Evolutionary conservation across 148 eudicot species (phyloP), one percentile per base, ranked within the genome.

Genomic region (Simmondsia chinensis): DNA sequence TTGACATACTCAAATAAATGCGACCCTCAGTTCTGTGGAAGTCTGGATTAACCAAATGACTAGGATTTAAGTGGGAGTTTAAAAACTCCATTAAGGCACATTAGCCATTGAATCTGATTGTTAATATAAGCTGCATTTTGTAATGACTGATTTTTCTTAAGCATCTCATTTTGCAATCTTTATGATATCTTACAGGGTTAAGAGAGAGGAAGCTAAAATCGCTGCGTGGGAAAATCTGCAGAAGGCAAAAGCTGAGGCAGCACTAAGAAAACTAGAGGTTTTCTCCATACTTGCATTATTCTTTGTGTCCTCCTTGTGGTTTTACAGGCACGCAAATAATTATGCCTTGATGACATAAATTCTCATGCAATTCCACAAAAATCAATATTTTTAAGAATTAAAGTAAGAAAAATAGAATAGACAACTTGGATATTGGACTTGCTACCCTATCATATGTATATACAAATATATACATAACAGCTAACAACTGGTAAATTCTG

Each of bases 171-270:
- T 45, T 45, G 26, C 37, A 3, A 15, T 5, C 34, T 25, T 11
- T 29, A 15, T 40, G 20, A 17, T 9, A 19, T 23, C 37, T 46
- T 60, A 33, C 69, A 89, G 97, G 65, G 38, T 63, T 18, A 72
- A 68, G 60, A 78, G 93, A 54, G 93, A 89, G 36, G 95, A 84
- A 67, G 87, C 95, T 45, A 89, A 74, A 59, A 89, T 89, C 43
- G 64, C 59, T 59, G 95, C 97, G 38, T 89, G 97, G 97, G 97
- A 89, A 63, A 89, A 89, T 63, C 75, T 84, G 61, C 95, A 89
- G 71, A 78, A 76, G 66, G 95, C 97, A 52, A 89, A 84, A 73
- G 97, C 97, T 36, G 97, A 89, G 69, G 93, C 95, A 42, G 79
- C 93, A 3, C 81, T 89, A 36, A 59, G 87, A 20, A 89, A 81